These are phyloP conservation scores for Albatrellus sp. DNA, from an alignment of 1,284 basidiomycete genomes.

Conservation along the genomic window DNA sequence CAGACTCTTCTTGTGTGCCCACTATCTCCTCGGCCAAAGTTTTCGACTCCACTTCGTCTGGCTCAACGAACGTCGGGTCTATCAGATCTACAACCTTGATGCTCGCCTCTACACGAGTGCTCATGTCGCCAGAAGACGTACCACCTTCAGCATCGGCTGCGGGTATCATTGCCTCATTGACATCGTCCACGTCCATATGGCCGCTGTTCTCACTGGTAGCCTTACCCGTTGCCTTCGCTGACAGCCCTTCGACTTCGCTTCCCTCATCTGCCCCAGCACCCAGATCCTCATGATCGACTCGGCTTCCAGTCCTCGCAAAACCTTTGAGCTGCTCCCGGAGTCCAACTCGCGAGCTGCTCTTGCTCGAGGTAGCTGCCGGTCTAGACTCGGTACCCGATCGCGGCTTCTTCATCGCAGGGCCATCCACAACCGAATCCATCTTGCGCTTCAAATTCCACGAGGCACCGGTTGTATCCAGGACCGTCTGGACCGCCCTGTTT, in stretches of 20 bases:
- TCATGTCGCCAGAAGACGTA: too few relatives aligned
- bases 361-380: constrained; percentile 10
- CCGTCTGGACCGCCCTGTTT: constrained; percentile 23
- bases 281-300: constrained; percentile 14
- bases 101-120: too few relatives aligned
- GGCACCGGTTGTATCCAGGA: constrained; percentile 33
- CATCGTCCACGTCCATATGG: constrained; percentile 7
- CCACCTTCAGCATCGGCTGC: not conserved
- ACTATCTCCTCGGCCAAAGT: not conserved
- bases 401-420: constrained; percentile 14
- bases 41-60: not conserved
- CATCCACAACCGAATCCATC: constrained; percentile 7
- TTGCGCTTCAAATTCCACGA: constrained; percentile 28
- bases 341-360: constrained; percentile 17
- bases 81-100: constrained; percentile 16
- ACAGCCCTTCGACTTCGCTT: not conserved
- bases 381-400: constrained; percentile 14
- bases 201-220: not conserved
- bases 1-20: not conserved
- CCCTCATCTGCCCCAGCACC: constrained; percentile 9
- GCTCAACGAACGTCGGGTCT: constrained; percentile 14
- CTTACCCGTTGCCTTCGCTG: not conserved
- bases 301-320: constrained; percentile 41
- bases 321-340: constrained; percentile 30
- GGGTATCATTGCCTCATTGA: not conserved